Base-by-base conservation (phyloP, 2,329 filamentous ascomycete genomes). In the Paracorniculantispora psalliotae region DNA sequence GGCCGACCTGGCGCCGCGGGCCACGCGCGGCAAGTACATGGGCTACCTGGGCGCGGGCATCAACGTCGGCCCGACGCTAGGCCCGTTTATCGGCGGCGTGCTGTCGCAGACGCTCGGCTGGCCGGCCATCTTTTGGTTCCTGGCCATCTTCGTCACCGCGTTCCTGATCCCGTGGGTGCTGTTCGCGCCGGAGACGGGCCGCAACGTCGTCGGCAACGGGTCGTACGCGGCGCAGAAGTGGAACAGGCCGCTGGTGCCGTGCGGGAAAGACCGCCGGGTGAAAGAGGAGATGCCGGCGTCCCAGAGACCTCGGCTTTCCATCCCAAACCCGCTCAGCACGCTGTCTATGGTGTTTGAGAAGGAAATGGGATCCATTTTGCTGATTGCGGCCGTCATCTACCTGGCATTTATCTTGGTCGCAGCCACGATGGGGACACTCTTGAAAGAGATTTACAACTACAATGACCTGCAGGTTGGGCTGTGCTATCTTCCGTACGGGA, bases 1-100 rank as follows among this genome's bases (percentile, higher is more conserved):
- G 15, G 86, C 87, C 0, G 90, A 94, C 65, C 79, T 92, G 5
- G 80, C 86, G 0, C 84, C 87, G 0, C 85, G 81, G 48, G 79
- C 82, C 0, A 88, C 93, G 69, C 77, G 90, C 64, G 90, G 90
- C 2, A 82, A 80, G 59, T 92, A 89, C 67, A 87, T 92, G 75
- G 88, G 84, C 53, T 81, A 86, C 61, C 82, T 86, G n/a, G 81
- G 79, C 33, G 78, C 78, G 4, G 85, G 81, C 17, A 75, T 81
- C 57, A 83, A 86, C 3, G 67, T 89, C 30, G 81, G 79, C 0
- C 79, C 81, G 2, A 73, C 81, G 0, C 58, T 84, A 4, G 79
- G 83, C 0, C 86, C 87, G 0, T 78, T 88, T 1, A 73, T 90
- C 3, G 87, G 88, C 15, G 88, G 87, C 1, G 63, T 89, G 1